phyloP scores from a whole-genome alignment of 805 yeast species.

The Yamadazyma philogaea region DNA sequence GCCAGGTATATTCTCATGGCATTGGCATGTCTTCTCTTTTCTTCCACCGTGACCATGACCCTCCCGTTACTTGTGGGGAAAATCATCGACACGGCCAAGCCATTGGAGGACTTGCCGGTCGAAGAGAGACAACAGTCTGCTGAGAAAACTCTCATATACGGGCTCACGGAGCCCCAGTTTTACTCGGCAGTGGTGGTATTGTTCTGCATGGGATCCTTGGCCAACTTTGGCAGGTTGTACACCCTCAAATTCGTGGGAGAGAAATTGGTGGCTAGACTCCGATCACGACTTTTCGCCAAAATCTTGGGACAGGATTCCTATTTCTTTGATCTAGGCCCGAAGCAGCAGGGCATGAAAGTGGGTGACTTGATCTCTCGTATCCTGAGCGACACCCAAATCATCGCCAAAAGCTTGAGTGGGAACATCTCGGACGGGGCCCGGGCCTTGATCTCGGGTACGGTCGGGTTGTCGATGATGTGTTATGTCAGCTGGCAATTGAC shows the following conservation, averaged over 20 bases:
- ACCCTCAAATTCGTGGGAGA: slow-evolving; percentile 80
- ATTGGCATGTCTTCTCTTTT: slow-evolving; percentile 55
- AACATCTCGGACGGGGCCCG: slow-evolving; percentile 91
- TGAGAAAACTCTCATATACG: slow-evolving; percentile 33
- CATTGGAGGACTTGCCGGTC: slow-evolving; percentile 10
- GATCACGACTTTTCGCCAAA: slow-evolving; percentile 73
- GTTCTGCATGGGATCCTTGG: slow-evolving; percentile 69
- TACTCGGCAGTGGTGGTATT: slow-evolving; percentile 58
- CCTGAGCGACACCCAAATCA: slow-evolving; percentile 85
- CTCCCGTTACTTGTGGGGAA: slow-evolving; percentile 84
- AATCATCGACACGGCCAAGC: slow-evolving; percentile 68
- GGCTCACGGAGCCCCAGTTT: slow-evolving; percentile 62
- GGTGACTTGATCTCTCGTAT: slow-evolving; percentile 90
- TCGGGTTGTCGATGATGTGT: slow-evolving; percentile 90
- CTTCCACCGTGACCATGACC: slow-evolving; percentile 78
- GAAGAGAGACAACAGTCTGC: slow-evolving; percentile 2
- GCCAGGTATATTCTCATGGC: slow-evolving; percentile 57
- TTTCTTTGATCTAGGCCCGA: slow-evolving; percentile 76
- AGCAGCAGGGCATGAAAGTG: slow-evolving; percentile 53
- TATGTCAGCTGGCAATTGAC: slow-evolving; percentile 81
- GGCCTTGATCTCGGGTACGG: slow-evolving; percentile 75
- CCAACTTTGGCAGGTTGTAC: slow-evolving; percentile 79
- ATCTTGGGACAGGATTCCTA: slow-evolving; percentile 83
- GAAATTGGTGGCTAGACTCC: slow-evolving; percentile 75
- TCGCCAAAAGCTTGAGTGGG: slow-evolving; percentile 80